A percentile compares a stretch with the other conserved stretches of the same genome.
Evolutionary conservation across 805 yeast genomes (phyloP).

Genomic region (Saccharomycopsis schoenii): DNA sequence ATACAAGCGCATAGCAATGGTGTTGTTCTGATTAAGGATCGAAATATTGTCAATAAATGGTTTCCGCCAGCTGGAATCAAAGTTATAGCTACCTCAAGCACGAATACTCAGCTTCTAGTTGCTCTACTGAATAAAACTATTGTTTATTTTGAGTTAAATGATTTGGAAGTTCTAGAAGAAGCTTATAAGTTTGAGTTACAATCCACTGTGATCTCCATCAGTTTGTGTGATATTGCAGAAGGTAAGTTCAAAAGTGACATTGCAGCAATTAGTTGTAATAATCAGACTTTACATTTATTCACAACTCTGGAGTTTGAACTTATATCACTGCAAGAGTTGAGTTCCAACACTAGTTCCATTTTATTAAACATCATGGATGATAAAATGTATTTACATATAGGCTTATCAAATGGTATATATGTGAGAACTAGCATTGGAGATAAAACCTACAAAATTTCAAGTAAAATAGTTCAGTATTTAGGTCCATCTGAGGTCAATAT

Average conservation of each 20-base stretch:
- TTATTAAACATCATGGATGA: conserved; percentile 27
- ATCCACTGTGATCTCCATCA: conserved; percentile 37
- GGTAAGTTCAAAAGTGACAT: conserved; percentile 42
- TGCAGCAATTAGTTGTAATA: conserved; percentile 64
- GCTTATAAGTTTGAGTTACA: conserved; percentile 49
- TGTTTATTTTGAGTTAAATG: conserved; percentile 72
- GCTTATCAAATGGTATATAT: conserved; percentile 77
- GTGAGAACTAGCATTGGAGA: conserved; percentile 50
- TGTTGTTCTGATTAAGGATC: conserved; percentile 42
- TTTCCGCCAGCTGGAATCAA: conserved; percentile 68
- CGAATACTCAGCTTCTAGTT: conserved; percentile 57
- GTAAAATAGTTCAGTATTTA: conserved; percentile 58
- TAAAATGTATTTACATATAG: conserved; percentile 51
- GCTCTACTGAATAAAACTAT: conserved; percentile 66
- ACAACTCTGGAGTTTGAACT: conserved; percentile 46
- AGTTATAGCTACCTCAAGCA: conserved; percentile 50
- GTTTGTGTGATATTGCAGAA: conserved; percentile 38
- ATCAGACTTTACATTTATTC: conserved; percentile 57
- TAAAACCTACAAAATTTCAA: conserved; percentile 49
- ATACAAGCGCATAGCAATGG: conserved; percentile 70
- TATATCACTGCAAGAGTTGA: conserved; percentile 55
- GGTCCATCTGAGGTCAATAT: conserved; percentile 60
- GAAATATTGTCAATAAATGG: conserved; percentile 52
- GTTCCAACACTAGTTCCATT: conserved; percentile 35
- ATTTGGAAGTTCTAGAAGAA: conserved; percentile 57